Evolutionary conservation across 2,329 filamentous ascomycete species (phyloP), one percentile per base, ranked within the genome.

Genomic region (Chaetothyriales sp.): DNA sequence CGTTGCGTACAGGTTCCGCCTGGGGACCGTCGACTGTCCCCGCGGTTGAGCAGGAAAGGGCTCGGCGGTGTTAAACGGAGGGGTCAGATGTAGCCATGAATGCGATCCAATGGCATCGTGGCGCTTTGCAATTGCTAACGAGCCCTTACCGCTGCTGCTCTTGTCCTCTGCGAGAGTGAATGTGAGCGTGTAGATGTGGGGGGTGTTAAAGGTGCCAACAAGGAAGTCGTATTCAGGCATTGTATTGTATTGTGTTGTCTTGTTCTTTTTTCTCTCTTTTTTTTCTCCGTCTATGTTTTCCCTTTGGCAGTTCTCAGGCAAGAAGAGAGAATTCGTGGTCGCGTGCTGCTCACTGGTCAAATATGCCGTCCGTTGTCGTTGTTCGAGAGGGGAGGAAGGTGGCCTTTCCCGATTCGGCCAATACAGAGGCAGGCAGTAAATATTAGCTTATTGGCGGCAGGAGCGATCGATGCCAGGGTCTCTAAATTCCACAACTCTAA

Each of bases 121-220:
- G 18, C 43, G 48, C 18, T 39, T 25, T 5, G 10, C 20, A 32
- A 44, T 48, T 7, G 46, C 2, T 49, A 42, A n/a, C 32, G 32
- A 39, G 12, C 10, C 2, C 10, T 39, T 39, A 2, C 15, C 3
- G 32, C 32, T 15, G 2, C 15, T 39, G 32, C 32, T 15, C 3
- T 15, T 39, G 1, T 39, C 46, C 42, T 10, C 46, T 20, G 7
- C 32, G 32, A 57, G 56, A 19, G 55, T 60, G 50, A 61, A 60
- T 18, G 51, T 45, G 3, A 61, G 53, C 3, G 56, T 60, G 49
- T 57, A 61, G 15, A 61, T 48, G 18, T 59, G 53, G 5, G 59
- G 57, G 2, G 59, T 60, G 51, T 56, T 57, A 53, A 61, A 61
- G 19, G 59, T 61, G 49, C 59, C 59, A 3, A 60, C 57, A 12